Base-by-base conservation (phyloP, 306 rosid genomes). In the Pyrus bretschneideri region DNA sequence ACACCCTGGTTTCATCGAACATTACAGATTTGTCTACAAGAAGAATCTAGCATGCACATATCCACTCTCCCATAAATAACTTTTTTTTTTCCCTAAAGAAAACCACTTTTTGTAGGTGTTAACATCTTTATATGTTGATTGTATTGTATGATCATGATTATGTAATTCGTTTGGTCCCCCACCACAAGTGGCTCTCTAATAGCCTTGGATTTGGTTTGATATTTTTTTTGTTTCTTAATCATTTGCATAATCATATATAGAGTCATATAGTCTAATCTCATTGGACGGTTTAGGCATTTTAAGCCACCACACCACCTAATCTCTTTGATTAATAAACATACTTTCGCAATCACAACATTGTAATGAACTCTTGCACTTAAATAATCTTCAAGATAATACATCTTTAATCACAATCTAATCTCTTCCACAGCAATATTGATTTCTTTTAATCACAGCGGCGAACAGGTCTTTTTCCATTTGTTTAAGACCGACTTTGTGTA, bases 401-500 rank as follows among this genome's bases (percentile, higher is more conserved):
- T 18, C 17, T 69, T 27, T 81, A 63, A 70, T 29, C 40, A 38
- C 64, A 77, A 78, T 65, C 75, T 60, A 59, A 65, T 82, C 69
- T 55, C 86, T 52, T 74, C 84, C 87, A 78, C 85, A 44, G 49
- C 21, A n/a, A 7, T 38, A 38, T 38, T 38, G 42, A 38, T 38
- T 38, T 38, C 83, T 51, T 38, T 76, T 74, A 70, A 80, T 67
- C 60, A 23, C 4, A 42, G 45, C 30, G 70, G 22, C 35, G 35
- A 19, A 65, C 14, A 66, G 54, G 75, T 75, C 87, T 62, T 80
- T 38, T 60, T 60, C 54, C 29, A 27, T 25, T 1, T 81, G 71
- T 77, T 85, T 83, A 84, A 67, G 52, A 83, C 91, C 92, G 86
- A 86, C 87, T 74, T 74, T 67, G 22, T 40, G 69, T 9, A 4